These are phyloP conservation scores for Pyrenula massariospora DNA, from an alignment of 495 filamentous ascomycete species.

Conservation along the genomic window DNA sequence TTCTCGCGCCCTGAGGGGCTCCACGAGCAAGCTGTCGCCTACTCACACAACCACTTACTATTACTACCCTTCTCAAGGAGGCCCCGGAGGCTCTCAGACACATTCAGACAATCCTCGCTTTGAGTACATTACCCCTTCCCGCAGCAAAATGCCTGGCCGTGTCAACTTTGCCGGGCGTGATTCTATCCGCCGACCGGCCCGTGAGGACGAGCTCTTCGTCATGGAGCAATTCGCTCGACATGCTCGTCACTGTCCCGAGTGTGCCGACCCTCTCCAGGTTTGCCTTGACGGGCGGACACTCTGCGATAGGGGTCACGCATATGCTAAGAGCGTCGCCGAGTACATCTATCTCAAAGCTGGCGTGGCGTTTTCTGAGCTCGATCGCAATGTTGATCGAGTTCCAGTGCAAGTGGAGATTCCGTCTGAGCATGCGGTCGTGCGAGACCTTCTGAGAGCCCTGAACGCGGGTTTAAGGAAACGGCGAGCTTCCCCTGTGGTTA, in stretches of 20 bases:
- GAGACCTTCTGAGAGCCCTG: conserved; percentile 33
- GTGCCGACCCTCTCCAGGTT: conserved; percentile 24
- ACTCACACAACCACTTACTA: background rate
- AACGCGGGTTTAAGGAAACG: conserved; percentile 27
- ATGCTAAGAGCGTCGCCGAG: conserved; percentile 32
- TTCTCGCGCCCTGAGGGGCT: background rate
- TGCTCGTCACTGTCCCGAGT: conserved; percentile 28
- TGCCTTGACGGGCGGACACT: conserved; percentile 22
- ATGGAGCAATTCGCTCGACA: conserved; percentile 19
- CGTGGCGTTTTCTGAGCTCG: conserved; percentile 34
- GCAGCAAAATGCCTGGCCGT: background rate
- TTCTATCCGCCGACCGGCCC: background rate
- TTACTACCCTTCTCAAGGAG: background rate
- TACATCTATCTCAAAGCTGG: conserved; percentile 37
- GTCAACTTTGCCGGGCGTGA: background rate
- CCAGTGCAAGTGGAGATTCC: conserved; percentile 37
- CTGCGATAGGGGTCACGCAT: conserved; percentile 35
- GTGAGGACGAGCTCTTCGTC: conserved; percentile 18
- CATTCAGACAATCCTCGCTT: background rate
- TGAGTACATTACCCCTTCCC: background rate
- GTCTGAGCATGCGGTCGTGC: conserved; percentile 21
- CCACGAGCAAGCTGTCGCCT: background rate
- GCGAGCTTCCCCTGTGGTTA: conserved; percentile 15
- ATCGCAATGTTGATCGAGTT: conserved; percentile 26
- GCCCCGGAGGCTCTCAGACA: background rate